phyloP scores from a whole-genome alignment of 352 stramenopile genomes.

The Elongisporangium anandrum region DNA sequence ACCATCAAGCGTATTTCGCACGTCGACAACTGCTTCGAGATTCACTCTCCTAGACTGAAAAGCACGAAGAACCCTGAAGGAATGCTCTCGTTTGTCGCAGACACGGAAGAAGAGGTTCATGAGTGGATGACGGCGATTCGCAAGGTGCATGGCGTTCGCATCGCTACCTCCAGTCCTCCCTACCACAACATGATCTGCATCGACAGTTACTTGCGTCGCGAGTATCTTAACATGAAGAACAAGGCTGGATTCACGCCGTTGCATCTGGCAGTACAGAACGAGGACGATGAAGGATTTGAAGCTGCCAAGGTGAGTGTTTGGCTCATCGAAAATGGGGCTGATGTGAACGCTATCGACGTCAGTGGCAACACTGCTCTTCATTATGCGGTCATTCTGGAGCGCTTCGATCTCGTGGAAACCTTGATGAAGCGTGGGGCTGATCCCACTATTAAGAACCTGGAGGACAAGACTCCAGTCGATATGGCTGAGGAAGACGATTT shows the following conservation, averaged over 20 bases:
- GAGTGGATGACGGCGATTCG: conserved; percentile 86
- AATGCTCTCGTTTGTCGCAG: conserved; percentile 80
- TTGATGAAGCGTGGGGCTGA: conserved; percentile 85
- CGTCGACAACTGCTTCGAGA: conserved; percentile 83
- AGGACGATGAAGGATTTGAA: conserved; percentile 88
- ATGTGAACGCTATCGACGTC: conserved; percentile 68
- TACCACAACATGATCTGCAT: conserved; percentile 91
- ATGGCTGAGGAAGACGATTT: conserved; percentile 78
- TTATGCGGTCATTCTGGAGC: conserved; percentile 79
- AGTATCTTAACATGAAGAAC: conserved; percentile 89
- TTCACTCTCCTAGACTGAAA: conserved; percentile 80
- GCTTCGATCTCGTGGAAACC: conserved; percentile 78
- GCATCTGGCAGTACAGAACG: conserved; percentile 81
- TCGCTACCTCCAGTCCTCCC: conserved; percentile 57
- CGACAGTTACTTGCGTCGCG: conserved; percentile 66
- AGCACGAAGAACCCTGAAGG: conserved; percentile 80
- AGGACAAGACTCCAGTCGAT: conserved; percentile 58
- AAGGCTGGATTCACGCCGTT: conserved; percentile 75
- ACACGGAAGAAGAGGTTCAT: conserved; percentile 80
- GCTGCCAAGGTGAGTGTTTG: conserved; percentile 83
- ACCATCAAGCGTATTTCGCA: conserved; percentile 80
- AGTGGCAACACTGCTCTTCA: conserved; percentile 86
- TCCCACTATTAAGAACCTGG: conserved; percentile 66
- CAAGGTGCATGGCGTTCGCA: conserved; percentile 78
- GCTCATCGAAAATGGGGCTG: conserved; percentile 84